Percentiles rank a stretch among this genome's conserved stretches.
phyloP scores from a whole-genome alignment of 352 stramenopile species.

The Paralagenidium karlingii region DNA sequence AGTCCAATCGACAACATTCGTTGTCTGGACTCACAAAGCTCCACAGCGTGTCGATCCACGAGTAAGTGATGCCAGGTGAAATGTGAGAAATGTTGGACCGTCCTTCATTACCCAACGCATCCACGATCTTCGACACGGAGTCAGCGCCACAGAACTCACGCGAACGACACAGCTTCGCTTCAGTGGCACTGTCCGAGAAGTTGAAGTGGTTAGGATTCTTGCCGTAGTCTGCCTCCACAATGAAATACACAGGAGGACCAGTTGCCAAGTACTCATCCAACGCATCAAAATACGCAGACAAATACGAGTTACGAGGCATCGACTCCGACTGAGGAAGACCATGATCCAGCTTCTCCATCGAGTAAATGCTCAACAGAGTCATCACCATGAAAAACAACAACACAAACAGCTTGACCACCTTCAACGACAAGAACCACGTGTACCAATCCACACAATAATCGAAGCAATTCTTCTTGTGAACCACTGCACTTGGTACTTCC shows the following conservation, averaged over 20 bases:
- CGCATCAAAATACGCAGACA: slow-evolving; percentile 34
- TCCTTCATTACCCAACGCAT: slow-evolving; percentile 17
- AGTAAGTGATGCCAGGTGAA: slow-evolving; percentile 28
- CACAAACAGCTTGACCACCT: slow-evolving; percentile 42
- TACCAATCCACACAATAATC: slow-evolving; percentile 28
- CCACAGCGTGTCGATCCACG: slow-evolving; percentile 74
- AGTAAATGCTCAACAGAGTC: slow-evolving; percentile 34
- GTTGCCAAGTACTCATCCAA: slow-evolving; percentile 33
- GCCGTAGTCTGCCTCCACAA: slow-evolving; percentile 48
- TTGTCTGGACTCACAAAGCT: slow-evolving; percentile 36
- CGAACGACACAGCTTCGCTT: slow-evolving; percentile 42
- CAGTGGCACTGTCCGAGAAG: slow-evolving; percentile 13
- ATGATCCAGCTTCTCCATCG: slow-evolving; percentile 33
- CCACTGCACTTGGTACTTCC: slow-evolving; percentile 15
- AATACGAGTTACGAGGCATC: slow-evolving; percentile 42
- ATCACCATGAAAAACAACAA: slow-evolving; percentile 30
- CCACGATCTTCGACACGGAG: slow-evolving; percentile 49
- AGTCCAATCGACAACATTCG: slow-evolving; percentile 55
- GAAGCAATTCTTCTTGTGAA: slow-evolving; percentile 22
- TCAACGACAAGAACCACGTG: slow-evolving; percentile 18
- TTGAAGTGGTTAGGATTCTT: slow-evolving; percentile 30
- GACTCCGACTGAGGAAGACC: slow-evolving; percentile 35
- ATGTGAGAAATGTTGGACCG: slow-evolving; percentile 30
- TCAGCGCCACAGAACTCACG: slow-evolving; percentile 39
- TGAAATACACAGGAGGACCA: slow-evolving; percentile 48